Evolutionary conservation across 2,329 filamentous ascomycete genomes (phyloP).

Genomic region (Aspergillus niger): DNA sequence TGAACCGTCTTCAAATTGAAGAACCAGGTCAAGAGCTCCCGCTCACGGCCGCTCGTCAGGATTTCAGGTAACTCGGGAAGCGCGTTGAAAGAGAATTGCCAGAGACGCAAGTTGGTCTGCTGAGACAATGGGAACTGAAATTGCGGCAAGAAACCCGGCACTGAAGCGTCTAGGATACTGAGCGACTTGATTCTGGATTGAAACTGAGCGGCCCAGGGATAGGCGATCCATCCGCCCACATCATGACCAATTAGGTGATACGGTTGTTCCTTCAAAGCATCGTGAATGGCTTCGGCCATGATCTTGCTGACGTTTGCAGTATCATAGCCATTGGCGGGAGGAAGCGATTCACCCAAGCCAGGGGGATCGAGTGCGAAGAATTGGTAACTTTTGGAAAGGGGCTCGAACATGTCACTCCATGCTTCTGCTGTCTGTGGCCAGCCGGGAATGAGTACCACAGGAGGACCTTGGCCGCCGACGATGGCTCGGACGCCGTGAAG

Average conservation of each 20-base stretch:
- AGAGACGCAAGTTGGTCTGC: conserved; percentile 25
- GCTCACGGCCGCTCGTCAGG: conserved; percentile 24
- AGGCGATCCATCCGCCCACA: conserved; percentile 30
- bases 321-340: conserved; percentile 23
- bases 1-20: conserved; percentile 26
- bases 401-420: conserved; percentile 24
- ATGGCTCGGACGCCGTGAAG: conserved; percentile 28
- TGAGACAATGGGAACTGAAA: conserved; percentile 22
- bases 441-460: conserved; percentile 27
- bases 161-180: conserved; percentile 24
- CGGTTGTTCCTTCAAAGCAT: conserved; percentile 9
- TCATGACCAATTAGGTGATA: conserved; percentile 33
- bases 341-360: conserved; percentile 26
- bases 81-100: conserved; percentile 32
- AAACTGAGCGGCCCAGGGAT: conserved; percentile 28
- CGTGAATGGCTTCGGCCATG: conserved; percentile 23
- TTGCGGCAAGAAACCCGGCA: conserved; percentile 24
- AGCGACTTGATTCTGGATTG: conserved; percentile 24
- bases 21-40: conserved; percentile 28
- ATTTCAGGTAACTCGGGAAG: conserved; percentile 30
- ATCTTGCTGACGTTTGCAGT: conserved; percentile 26
- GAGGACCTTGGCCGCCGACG: conserved; percentile 24
- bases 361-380: conserved; percentile 30
- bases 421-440: conserved; percentile 33
- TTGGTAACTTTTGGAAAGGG: conserved; percentile 23